Conservation (phyloP, 2,329 filamentous ascomycete species). For the Alternaria alternata region DNA sequence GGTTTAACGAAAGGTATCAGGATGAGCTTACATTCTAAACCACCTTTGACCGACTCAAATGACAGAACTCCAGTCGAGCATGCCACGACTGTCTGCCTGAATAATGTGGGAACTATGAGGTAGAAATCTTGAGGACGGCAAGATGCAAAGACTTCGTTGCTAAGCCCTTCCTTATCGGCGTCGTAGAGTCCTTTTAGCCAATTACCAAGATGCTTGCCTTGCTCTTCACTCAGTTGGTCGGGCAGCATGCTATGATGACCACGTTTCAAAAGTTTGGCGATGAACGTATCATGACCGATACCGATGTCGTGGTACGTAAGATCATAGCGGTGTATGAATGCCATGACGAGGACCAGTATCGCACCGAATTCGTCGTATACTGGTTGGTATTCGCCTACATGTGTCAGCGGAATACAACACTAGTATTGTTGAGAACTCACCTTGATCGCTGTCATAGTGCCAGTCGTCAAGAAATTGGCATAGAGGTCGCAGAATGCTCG, state of each 20-base stretch:
- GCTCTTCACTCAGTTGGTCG: conserved; percentile 71
- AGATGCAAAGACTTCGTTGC: conserved; percentile 81
- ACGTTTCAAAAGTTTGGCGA: conserved; percentile 70
- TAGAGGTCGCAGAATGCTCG: conserved; percentile 74
- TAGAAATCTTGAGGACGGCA: conserved; percentile 87
- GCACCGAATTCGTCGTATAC: conserved; percentile 87
- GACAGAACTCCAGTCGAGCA: conserved; percentile 70
- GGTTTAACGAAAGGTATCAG: not conserved
- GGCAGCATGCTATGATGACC: conserved; percentile 65
- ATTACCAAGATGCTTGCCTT: conserved; percentile 69
- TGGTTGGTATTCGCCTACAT: conserved; percentile 76
- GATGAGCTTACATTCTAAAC: conserved; percentile 72
- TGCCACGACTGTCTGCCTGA: conserved; percentile 77
- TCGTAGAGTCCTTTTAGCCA: conserved; percentile 84
- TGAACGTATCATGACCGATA: conserved; percentile 69
- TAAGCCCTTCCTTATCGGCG: conserved; percentile 70
- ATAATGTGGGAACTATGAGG: conserved; percentile 76
- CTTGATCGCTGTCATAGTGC: conserved; percentile 82
- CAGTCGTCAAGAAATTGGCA: conserved; percentile 80
- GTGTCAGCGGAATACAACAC: conserved; percentile 20
- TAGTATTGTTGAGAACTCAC: conserved; percentile 33
- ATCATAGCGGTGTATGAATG: conserved; percentile 78
- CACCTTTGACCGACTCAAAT: conserved; percentile 75
- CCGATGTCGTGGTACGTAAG: conserved; percentile 72
- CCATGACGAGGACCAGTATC: conserved; percentile 75